These are phyloP conservation scores for Alternaria arborescens DNA, from an alignment of 2,329 filamentous ascomycete genomes.

Conservation along the genomic window DNA sequence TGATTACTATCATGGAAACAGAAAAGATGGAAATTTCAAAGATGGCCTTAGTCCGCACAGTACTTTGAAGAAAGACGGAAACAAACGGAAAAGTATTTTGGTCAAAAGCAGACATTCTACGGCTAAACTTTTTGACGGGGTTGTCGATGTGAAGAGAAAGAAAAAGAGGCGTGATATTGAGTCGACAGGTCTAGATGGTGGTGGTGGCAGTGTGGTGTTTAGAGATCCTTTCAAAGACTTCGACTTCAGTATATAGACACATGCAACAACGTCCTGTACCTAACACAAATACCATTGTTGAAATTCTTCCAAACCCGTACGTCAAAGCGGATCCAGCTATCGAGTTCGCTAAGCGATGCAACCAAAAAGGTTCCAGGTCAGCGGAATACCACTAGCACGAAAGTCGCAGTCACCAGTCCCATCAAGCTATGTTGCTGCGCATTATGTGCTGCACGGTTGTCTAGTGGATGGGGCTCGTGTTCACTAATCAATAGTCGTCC, in stretches of 20 bases:
- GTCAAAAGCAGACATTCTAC: conserved; percentile 24
- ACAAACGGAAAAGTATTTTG: conserved; percentile 19
- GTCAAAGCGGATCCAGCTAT: neutral
- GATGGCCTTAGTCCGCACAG: neutral
- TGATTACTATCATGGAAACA: neutral
- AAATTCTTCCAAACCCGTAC: neutral
- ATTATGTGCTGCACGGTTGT: neutral
- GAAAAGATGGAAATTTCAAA: conserved; percentile 7
- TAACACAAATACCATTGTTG: neutral
- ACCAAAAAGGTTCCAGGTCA: neutral
- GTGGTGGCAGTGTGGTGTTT: neutral
- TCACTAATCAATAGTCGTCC: neutral
- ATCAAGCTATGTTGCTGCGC: neutral
- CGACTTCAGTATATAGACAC: neutral
- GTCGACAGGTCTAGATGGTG: neutral
- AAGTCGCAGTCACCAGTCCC: neutral
- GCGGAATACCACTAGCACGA: neutral
- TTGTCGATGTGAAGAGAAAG: conserved; percentile 1
- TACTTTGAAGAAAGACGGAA: conserved; percentile 8
- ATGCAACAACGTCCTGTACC: neutral
- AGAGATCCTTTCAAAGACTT: neutral
- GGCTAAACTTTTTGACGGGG: conserved; percentile 34
- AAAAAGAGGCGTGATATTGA: neutral
- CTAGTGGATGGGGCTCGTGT: neutral
- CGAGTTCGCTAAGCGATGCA: neutral